Evolutionary conservation across 2,329 filamentous ascomycete genomes (phyloP).

Genomic region (Diaporthe vexans): DNA sequence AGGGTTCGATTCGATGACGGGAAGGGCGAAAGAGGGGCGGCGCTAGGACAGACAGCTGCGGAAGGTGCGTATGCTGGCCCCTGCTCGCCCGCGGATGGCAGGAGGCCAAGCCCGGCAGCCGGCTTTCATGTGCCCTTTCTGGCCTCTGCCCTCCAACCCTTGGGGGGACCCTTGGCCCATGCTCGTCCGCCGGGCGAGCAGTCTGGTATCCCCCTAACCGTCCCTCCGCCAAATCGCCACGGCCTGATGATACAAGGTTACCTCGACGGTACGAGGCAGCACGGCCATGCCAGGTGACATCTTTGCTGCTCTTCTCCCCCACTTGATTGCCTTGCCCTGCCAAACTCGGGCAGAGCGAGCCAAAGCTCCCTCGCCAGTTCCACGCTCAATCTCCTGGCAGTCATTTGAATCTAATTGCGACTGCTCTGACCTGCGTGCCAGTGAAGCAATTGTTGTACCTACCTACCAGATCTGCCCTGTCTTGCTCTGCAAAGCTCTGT

Average conservation of each 20-base stretch:
- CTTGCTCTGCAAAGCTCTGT: not conserved
- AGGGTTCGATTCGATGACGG: slow-evolving; percentile 40
- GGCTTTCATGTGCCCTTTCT: slow-evolving; percentile 33
- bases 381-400: slow-evolving; percentile 42
- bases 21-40: slow-evolving; percentile 34
- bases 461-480: not conserved
- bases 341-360: slow-evolving; percentile 42
- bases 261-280: slow-evolving; percentile 15
- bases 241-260: slow-evolving; percentile 7
- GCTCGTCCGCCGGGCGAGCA: not conserved
- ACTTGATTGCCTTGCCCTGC: slow-evolving; percentile 36
- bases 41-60: slow-evolving; percentile 25
- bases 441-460: slow-evolving; percentile 16
- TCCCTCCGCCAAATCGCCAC: no score
- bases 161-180: not conserved
- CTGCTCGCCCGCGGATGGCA: slow-evolving; percentile 38
- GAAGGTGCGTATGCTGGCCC: slow-evolving; percentile 34
- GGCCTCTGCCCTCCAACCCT: not conserved
- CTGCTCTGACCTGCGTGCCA: slow-evolving; percentile 32
- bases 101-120: slow-evolving; percentile 33
- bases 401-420: slow-evolving; percentile 41
- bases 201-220: not conserved
- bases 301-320: slow-evolving; percentile 19
- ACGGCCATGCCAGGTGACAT: slow-evolving; percentile 33
- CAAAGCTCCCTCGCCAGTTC: slow-evolving; percentile 40